Conservation (phyloP, 257 asterid genomes). For the Przewalskia tangutica region DNA sequence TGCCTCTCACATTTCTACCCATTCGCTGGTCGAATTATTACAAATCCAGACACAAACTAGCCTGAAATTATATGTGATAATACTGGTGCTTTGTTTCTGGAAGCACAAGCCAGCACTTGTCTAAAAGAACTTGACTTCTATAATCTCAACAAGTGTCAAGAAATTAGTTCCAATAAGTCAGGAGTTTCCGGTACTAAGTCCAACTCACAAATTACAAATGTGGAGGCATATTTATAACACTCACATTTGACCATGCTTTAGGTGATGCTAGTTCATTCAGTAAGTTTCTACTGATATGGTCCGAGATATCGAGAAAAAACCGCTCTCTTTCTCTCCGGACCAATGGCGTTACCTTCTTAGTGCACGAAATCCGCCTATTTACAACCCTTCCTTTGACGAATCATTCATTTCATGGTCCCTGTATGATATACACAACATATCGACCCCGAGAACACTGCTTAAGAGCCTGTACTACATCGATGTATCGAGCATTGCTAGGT, state of each 20-base stretch:
- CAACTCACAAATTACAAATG: slow-evolving; percentile 38
- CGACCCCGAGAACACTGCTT: slow-evolving; percentile 18
- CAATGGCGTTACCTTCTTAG: slow-evolving; percentile 31
- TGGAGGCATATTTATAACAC: slow-evolving; percentile 29
- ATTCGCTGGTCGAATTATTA: slow-evolving; percentile 33
- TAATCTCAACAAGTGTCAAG: slow-evolving; percentile 29
- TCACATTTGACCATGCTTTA: slow-evolving; percentile 55
- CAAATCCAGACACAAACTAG: slow-evolving; percentile 24
- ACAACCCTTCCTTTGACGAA: slow-evolving; percentile 32
- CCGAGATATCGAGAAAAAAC: slow-evolving; percentile 27
- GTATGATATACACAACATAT: slow-evolving; percentile 28
- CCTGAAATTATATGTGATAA: slow-evolving; percentile 47
- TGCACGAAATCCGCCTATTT: slow-evolving; percentile 29
- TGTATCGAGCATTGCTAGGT: slow-evolving; percentile 15
- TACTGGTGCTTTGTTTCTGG: slow-evolving; percentile 36
- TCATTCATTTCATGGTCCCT: slow-evolving; percentile 43
- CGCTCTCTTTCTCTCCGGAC: slow-evolving; percentile 28
- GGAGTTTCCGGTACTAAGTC: slow-evolving; percentile 25
- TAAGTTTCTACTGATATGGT: slow-evolving; percentile 44
- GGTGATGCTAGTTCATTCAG: slow-evolving; percentile 50
- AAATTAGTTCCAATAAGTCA: slow-evolving; percentile 19
- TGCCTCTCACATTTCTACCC: slow-evolving; percentile 47
- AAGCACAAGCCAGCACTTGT: slow-evolving; percentile 30
- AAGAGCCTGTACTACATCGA: slow-evolving; percentile 37
- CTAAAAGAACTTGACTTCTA: slow-evolving; percentile 32